Percentiles rank a stretch among this genome's conserved stretches.
These are phyloP conservation scores for Tribonema minus DNA, from an alignment of 108 stramenopile genomes.

Conservation along the genomic window DNA sequence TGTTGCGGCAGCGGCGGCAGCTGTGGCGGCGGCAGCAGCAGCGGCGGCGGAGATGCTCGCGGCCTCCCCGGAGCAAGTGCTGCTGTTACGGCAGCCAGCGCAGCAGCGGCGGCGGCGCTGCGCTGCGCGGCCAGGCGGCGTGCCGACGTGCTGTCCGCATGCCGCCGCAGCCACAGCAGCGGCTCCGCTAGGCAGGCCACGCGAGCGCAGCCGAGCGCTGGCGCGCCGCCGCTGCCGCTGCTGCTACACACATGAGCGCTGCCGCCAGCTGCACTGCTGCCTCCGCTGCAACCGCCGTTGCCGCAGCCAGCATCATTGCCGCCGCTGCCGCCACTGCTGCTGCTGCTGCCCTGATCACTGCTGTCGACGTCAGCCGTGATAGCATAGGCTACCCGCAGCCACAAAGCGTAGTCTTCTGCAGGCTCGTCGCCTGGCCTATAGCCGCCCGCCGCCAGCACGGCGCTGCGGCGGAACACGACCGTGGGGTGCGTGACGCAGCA, in stretches of 20 bases:
- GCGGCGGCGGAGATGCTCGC: neutral
- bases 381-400: slow-evolving; percentile 23
- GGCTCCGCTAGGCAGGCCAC: neutral
- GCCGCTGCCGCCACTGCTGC: neutral
- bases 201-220: neutral
- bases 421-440: slow-evolving; percentile 21
- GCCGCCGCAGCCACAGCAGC: slow-evolving; percentile 25
- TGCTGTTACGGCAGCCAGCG: slow-evolving; percentile 5
- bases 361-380: slow-evolving; percentile 3
- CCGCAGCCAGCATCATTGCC: neutral
- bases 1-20: neutral
- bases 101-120: neutral
- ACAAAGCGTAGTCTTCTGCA: slow-evolving; percentile 49
- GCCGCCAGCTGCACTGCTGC: neutral
- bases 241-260: neutral
- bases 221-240: neutral
- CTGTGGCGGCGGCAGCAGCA: neutral
- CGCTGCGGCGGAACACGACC: slow-evolving; percentile 25
- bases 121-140: neutral
- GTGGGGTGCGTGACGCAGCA: slow-evolving; percentile 50
- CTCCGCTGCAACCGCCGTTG: neutral
- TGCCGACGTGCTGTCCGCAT: neutral
- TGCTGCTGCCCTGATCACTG: neutral
- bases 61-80: neutral
- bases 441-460: slow-evolving; percentile 31